Percentiles rank a stretch among this genome's conserved stretches.
Conservation (phyloP, 2,329 filamentous ascomycete genomes). For the Aureobasidium leucospermi region DNA sequence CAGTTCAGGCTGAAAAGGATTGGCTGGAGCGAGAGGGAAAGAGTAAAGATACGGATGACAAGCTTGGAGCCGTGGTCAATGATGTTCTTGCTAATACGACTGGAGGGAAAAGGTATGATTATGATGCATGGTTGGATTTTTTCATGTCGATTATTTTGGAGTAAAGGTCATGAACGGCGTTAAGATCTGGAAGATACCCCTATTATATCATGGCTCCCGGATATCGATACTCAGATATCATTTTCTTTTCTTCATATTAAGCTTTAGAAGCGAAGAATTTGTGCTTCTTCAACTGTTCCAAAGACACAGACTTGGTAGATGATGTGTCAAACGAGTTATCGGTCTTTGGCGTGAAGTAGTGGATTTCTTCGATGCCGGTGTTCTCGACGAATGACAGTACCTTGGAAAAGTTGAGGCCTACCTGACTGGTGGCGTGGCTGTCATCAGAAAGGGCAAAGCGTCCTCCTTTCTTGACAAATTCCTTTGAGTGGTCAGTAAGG, state of each 20-base stretch:
- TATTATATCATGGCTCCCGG: background rate
- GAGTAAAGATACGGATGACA: conserved; percentile 15
- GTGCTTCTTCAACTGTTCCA: conserved; percentile 11
- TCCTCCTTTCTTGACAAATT: conserved; percentile 65
- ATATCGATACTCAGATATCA: background rate
- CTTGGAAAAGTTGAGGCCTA: conserved; percentile 74
- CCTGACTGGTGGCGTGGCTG: conserved; percentile 79
- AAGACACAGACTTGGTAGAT: background rate
- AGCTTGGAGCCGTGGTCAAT: conserved; percentile 17
- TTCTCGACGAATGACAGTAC: conserved; percentile 63
- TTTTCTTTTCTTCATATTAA: background rate
- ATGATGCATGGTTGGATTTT: conserved; percentile 20
- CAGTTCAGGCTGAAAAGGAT: conserved; percentile 35
- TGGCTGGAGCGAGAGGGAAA: conserved; percentile 37
- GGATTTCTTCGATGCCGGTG: conserved; percentile 56
- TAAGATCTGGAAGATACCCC: conserved; percentile 4
- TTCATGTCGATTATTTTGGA: conserved; percentile 19
- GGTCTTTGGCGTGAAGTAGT: conserved; percentile 25
- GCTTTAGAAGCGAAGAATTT: background rate
- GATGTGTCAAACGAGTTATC: conserved; percentile 10
- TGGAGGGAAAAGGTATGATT: conserved; percentile 14
- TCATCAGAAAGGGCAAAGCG: conserved; percentile 90
- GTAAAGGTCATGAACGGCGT: conserved; percentile 10
- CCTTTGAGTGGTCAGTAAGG: conserved; percentile 39
- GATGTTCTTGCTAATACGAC: conserved; percentile 19